Conservation (phyloP, 768 basidiomycete species). For the Naganishia friedmannii region DNA sequence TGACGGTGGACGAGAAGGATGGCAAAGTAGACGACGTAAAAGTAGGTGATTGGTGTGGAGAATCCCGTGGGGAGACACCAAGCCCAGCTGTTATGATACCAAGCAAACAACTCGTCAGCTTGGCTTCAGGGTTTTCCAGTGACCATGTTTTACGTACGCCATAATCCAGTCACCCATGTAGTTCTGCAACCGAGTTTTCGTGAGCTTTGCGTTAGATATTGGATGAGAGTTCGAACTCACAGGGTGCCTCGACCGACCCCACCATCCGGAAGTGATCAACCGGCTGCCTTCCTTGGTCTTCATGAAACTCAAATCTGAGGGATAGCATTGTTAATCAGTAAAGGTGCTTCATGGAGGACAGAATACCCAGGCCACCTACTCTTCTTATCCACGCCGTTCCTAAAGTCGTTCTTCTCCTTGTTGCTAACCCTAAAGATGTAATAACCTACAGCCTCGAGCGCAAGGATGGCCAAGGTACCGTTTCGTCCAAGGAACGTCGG, state of each 20-base stretch:
- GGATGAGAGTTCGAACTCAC: conserved; percentile 37
- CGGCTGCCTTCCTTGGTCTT: conserved; percentile 81
- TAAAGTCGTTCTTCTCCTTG: conserved; percentile 91
- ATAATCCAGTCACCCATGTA: conserved; percentile 54
- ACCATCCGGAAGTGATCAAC: conserved; percentile 93
- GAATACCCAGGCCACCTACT: conserved; percentile 56
- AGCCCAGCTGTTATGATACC: conserved; percentile 54
- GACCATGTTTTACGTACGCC: conserved; percentile 44
- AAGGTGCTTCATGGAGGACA: too few relatives aligned
- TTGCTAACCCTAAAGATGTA: conserved; percentile 88
- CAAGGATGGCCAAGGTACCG: conserved; percentile 61
- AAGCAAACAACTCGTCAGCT: neutral
- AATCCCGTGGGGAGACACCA: conserved; percentile 96
- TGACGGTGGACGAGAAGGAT: conserved; percentile 88
- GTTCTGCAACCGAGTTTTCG: conserved; percentile 36
- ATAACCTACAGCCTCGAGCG: conserved; percentile 70
- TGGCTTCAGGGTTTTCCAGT: neutral
- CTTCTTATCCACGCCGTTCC: conserved; percentile 89
- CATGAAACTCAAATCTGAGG: conserved; percentile 70
- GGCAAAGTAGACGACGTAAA: conserved; percentile 83
- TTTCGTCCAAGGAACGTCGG: conserved; percentile 71
- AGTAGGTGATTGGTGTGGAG: conserved; percentile 89
- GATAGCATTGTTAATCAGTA: neutral
- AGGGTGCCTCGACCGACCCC: conserved; percentile 90
- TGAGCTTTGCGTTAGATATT: neutral